Percentiles rank a stretch among this genome's conserved stretches.
These are phyloP conservation scores for Trichosanthes cucumerina DNA, from an alignment of 306 rosid genomes.

Conservation along the genomic window DNA sequence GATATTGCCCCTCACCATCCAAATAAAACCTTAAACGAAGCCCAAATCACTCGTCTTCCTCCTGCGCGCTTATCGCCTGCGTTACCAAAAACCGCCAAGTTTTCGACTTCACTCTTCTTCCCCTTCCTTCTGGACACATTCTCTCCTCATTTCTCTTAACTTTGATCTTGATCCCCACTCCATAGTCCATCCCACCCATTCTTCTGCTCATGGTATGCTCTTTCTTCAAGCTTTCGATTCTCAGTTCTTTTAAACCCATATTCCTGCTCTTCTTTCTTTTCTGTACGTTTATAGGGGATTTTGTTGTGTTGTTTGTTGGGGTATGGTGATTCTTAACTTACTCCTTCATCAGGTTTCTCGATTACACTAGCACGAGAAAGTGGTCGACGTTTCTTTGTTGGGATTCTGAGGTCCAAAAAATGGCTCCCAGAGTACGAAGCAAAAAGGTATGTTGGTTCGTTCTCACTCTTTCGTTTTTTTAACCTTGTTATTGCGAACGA, in stretches of 20 bases:
- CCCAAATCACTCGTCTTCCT: neutral
- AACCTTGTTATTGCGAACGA: neutral
- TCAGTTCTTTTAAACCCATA: neutral
- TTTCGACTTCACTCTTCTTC: neutral
- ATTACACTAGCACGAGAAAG: neutral
- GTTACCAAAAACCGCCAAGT: neutral
- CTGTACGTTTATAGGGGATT: neutral
- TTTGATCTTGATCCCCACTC: neutral
- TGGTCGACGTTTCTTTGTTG: neutral
- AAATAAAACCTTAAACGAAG: no score
- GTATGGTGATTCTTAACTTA: neutral
- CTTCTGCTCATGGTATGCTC: neutral
- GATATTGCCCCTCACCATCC: no score
- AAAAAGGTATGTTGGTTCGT: conserved; percentile 3
- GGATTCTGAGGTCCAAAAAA: neutral
- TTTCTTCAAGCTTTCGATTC: neutral
- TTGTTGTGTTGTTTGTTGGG: neutral
- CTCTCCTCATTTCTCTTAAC: neutral
- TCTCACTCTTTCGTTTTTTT: neutral
- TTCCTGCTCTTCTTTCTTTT: neutral
- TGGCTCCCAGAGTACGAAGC: conserved; percentile 18
- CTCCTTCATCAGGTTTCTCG: neutral
- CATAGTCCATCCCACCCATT: neutral
- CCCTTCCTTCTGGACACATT: neutral
- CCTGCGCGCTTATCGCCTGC: neutral